A percentile compares a stretch with the other conserved stretches of the same genome.
These are phyloP conservation scores for Coemansia aciculifera DNA, from an alignment of 192 early-diverging fungal genomes.

Conservation along the genomic window DNA sequence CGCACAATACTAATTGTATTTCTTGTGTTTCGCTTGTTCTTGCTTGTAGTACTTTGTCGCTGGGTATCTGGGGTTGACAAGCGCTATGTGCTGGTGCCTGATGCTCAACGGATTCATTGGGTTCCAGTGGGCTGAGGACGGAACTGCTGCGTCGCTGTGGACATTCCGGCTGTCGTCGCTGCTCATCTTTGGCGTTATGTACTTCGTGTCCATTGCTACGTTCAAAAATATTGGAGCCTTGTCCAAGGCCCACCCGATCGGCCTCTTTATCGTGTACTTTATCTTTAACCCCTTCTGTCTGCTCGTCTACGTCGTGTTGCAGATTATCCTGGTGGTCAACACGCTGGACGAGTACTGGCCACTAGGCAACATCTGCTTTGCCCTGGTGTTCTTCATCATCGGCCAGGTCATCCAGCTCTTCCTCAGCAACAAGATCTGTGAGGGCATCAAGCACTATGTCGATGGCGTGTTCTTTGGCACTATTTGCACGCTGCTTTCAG, in stretches of 20 bases:
- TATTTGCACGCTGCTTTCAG: conserved; percentile 83
- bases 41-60: conserved; percentile 76
- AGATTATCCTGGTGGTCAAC: conserved; percentile 92
- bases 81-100: conserved; percentile 89
- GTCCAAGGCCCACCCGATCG: conserved; percentile 61
- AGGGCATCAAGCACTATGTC: conserved; percentile 89
- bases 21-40: background rate
- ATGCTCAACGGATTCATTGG: conserved; percentile 94
- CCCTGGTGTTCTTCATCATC: conserved; percentile 80
- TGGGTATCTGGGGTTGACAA: conserved; percentile 75
- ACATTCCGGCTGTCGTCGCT: conserved; percentile 85
- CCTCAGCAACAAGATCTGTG: conserved; percentile 80
- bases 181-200: conserved; percentile 75
- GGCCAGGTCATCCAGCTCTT: conserved; percentile 84
- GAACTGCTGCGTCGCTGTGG: conserved; percentile 92
- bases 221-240: conserved; percentile 71
- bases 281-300: conserved; percentile 82
- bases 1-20: background rate
- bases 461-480: conserved; percentile 97
- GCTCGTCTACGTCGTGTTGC: conserved; percentile 82
- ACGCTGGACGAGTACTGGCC: conserved; percentile 97
- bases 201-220: conserved; percentile 80
- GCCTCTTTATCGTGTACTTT: conserved; percentile 85
- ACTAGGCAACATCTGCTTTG: conserved; percentile 90
- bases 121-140: conserved; percentile 97